These are phyloP conservation scores for Solanum medicagineum DNA, from an alignment of 257 asterid genomes.

Conservation along the genomic window DNA sequence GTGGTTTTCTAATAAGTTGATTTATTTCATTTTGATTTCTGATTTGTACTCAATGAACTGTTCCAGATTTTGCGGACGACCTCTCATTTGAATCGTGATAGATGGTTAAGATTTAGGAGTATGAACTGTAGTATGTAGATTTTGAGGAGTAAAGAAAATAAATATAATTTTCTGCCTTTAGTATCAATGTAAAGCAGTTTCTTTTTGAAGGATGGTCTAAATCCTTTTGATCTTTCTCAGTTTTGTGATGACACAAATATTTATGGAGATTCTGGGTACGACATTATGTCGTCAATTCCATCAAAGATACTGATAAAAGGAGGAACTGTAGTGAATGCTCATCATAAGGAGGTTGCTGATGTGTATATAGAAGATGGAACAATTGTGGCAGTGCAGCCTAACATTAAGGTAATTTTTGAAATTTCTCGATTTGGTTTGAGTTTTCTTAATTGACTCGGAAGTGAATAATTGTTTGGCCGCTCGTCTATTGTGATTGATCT, in stretches of 20 bases:
- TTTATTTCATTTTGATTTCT: neutral
- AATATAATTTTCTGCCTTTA: neutral
- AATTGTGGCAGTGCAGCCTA: constrained; percentile 48
- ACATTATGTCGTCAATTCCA: constrained; percentile 17
- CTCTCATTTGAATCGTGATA: neutral
- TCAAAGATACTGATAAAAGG: constrained; percentile 78
- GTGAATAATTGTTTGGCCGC: neutral
- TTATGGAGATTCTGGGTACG: constrained; percentile 33
- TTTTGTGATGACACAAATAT: constrained; percentile 43
- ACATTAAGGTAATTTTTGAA: constrained; percentile 39
- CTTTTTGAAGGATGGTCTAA: neutral
- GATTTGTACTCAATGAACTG: neutral
- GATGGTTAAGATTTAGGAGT: neutral
- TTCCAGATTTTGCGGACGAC: neutral
- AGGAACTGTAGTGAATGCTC: constrained; percentile 91
- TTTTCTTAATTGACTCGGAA: neutral
- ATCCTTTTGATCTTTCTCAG: constrained; percentile 16
- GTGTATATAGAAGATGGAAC: constrained; percentile 77
- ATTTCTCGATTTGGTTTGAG: neutral
- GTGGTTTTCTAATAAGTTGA: neutral
- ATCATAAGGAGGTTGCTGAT: constrained; percentile 75
- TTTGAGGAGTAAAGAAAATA: neutral
- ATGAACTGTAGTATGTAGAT: neutral
- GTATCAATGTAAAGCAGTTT: neutral
- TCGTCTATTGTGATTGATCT: neutral